Evolutionary conservation across 345 rosid genomes (phyloP).

Genomic region (Cardiospermum halicacabum): DNA sequence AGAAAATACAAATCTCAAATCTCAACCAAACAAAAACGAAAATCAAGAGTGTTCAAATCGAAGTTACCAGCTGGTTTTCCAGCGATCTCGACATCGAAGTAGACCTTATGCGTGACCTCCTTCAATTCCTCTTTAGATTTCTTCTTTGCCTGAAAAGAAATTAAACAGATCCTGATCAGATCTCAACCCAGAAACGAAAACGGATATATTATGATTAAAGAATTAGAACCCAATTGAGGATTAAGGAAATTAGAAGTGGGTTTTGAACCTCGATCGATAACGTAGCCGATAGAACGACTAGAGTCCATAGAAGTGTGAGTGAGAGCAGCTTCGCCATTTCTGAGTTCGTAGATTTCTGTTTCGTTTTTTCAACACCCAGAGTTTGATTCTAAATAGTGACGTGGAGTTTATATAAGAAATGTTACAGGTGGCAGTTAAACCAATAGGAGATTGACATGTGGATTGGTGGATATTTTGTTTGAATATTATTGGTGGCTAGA

Average conservation of each 20-base stretch:
- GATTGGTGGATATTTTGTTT: neutral
- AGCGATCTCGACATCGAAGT: slow-evolving; percentile 80
- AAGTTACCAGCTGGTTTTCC: slow-evolving; percentile 93
- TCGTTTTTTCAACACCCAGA: neutral
- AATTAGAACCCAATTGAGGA: neutral
- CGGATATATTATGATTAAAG: too few species aligned
- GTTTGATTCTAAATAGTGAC: neutral
- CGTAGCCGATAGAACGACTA: slow-evolving; percentile 42
- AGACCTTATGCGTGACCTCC: slow-evolving; percentile 84
- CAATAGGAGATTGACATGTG: slow-evolving; percentile 14
- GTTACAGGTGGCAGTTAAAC: neutral
- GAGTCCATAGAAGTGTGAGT: slow-evolving; percentile 28
- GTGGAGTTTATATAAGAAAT: neutral
- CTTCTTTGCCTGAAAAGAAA: slow-evolving; percentile 63
- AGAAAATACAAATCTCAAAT: neutral
- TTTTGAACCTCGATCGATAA: slow-evolving; percentile 38
- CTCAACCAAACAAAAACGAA: neutral
- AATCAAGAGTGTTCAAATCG: slow-evolving; percentile 7
- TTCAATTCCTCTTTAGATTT: slow-evolving; percentile 51
- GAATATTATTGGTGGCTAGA: neutral
- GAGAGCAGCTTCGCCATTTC: slow-evolving; percentile 36
- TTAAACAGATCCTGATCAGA: neutral
- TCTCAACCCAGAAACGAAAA: neutral
- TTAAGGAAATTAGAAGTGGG: neutral
- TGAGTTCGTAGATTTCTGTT: too few species aligned